Evolutionary conservation across 1,139 yeast genomes (phyloP).

Genomic region (Scheffersomyces quercinus): DNA sequence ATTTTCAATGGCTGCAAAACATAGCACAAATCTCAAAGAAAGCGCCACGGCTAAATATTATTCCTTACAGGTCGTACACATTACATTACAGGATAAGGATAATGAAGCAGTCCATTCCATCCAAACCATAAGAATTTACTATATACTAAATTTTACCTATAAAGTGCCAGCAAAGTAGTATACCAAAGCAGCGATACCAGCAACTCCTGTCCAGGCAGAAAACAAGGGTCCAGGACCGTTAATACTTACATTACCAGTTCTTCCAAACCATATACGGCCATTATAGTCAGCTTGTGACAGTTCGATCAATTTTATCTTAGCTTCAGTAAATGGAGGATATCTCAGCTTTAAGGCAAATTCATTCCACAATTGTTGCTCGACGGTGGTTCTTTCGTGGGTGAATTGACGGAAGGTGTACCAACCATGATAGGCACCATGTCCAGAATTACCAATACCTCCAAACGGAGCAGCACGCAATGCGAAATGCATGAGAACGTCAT

Average conservation of each 20-base stretch:
- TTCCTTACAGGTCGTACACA: too few relatives aligned
- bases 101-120: too few relatives aligned
- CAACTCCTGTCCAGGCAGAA: slow-evolving; percentile 33
- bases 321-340: slow-evolving; percentile 62
- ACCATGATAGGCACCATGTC: slow-evolving; percentile 84
- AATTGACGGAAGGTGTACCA: slow-evolving; percentile 70
- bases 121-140: too few relatives aligned
- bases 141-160: too few relatives aligned
- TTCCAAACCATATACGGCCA: slow-evolving; percentile 38
- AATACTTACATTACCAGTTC: slow-evolving; percentile 34
- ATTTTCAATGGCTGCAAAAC: too few relatives aligned
- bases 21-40: too few relatives aligned
- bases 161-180: slow-evolving; percentile 15
- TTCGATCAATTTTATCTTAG: slow-evolving; percentile 31
- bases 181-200: slow-evolving; percentile 31
- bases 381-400: slow-evolving; percentile 71
- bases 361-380: slow-evolving; percentile 70
- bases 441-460: slow-evolving; percentile 90
- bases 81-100: too few relatives aligned
- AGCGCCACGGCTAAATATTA: too few relatives aligned
- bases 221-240: slow-evolving; percentile 37
- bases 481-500: slow-evolving; percentile 75
- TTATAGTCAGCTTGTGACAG: slow-evolving; percentile 28
- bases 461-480: slow-evolving; percentile 76
- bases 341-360: slow-evolving; percentile 60